Evolutionary conservation across 2,329 filamentous ascomycete species (phyloP), one percentile per base, ranked within the genome.

Genomic region (Pseudogymnoascus pannorum): DNA sequence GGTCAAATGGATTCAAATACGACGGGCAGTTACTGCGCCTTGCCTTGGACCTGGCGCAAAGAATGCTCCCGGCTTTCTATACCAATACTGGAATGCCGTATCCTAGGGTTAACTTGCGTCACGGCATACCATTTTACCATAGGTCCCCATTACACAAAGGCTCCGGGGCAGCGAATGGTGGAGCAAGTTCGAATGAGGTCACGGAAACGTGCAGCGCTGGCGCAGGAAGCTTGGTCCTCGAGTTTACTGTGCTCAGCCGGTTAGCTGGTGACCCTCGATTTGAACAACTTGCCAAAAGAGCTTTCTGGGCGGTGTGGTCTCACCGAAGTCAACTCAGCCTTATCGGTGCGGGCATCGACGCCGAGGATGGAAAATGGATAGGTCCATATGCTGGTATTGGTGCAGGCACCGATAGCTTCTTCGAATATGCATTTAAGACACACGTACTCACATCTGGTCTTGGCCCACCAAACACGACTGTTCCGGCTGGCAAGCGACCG

Each of bases 261-360:
- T 79, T 99, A 54, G 95, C 91, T 0, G 91, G 90, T 9, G 91
- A 97, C 71, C 77, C 81, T 8, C 85, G 89, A n/a, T 99, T 96
- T 69, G 94, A 99, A 73, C 85, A 89, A 69, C 81, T 90, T 14
- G 93, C 91, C 0, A 97, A 97, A 74, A 81, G 89, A 61, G 93
- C 94, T 0, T 99, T 99, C 70, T 97, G 93, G 92, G 89, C 92
- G 22, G 91, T 99, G n/a, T 99, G 94, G 94, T 80, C 87, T 44
- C 82, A 90, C 61, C 84, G 92, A 65, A 97, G 91, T 72, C 83
- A 86, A 40, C 91, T 96, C 68, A 91, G 91, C 3, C 79, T 99
- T 22, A 87, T 99, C 65, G 94, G 93, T 6, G 89, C 91, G 62
- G 93, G 92, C 2, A 92, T 99, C 64, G 93, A 96, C 75, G 91